Base-by-base conservation (phyloP, 768 basidiomycete genomes). In the Suillus fuscotomentosus region DNA sequence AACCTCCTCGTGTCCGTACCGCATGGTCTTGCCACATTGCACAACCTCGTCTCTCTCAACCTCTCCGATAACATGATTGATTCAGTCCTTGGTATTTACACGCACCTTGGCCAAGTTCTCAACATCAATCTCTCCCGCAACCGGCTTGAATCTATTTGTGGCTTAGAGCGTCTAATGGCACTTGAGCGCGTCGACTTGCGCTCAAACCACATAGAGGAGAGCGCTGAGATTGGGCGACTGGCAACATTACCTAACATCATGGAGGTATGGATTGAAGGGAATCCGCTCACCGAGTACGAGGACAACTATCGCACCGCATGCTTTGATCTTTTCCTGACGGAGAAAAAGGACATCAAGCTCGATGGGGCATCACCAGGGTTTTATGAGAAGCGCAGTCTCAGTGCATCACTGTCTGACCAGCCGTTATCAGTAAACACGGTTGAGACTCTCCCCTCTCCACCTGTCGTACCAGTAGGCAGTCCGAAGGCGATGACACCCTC, bases 1-100 rank as follows among this genome's bases (percentile, higher is more conserved):
- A 97, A 97, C 74, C 86, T 97, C 20, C 85, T 98, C 54, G 88
- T 95, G 48, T 91, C 93, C 38, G 84, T 96, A n/a, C 95, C 95
- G 1, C 75, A 89, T 2, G 91, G 89, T 24, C 83, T 97, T 39
- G 84, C 87, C 17, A 72, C 81, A 6, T 84, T 99, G 27, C 86
- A 88, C 71, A 91, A 89, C 67, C 90, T 99, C 60, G 77, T 87
- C 61, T 92, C 91, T n/a, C 88, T 99, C 69, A 96, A 97, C 77
- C 86, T 99, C n/a, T 84, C 92, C 17, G 91, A 96, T 76, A 99
- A 99, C 79, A 94, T 99, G 87, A 95, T 99, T 69, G 95, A 97
- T 74, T 95, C 96, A 20, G 90, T 99, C 20, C 85, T 95, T 5
- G 91, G 92, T 36, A 92, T 97, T 64, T 92, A 95, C 71, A 84